Base-by-base conservation (phyloP, 352 stramenopile species). In the Globisporangium takayamanum region DNA sequence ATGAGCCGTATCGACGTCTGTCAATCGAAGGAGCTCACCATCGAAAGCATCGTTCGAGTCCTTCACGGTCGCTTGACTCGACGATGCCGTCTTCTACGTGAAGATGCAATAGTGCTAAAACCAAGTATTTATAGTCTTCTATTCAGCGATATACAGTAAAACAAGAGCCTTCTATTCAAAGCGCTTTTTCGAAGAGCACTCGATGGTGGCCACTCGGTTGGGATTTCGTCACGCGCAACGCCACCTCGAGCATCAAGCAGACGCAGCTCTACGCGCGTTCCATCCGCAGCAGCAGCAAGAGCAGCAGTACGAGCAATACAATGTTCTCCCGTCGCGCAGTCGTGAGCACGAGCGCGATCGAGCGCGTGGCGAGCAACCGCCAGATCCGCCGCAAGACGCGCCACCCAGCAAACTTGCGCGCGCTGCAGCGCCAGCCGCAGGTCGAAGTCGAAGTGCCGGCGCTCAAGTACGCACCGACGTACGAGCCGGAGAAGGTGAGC, bases 391-490 rank as follows among this genome's bases (percentile, higher is more conserved):
- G 84, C 66, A 87, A 88, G 71, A 78, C 82, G 44, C 80, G 80
- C 62, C 84, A 94, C 64, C 84, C 84, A 36, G 75, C 82, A 6
- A 78, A 79, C 36, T 68, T 92, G 37, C 81, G 81, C 48, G 80
- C 79, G 28, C 62, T 84, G 63, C 73, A 87, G 68, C 81, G 82
- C 62, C 71, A 84, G 64, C 76, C 74, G 37, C 68, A 83, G 60
- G 66, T 72, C 45, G 65, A 72, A 50, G 20, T 80, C 22, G 76
- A 78, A 25, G 69, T 92, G 37, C 74, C 79, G n/a, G 66, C 82
- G 53, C 79, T 94, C 60, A 91, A 89, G 73, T 94, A 80, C 69
- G 70, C 88, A 59, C 82, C 84, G 16, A 89, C 82, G 45, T 94
- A 92, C 49, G 71, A 84, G 57, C 84, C 84, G 1, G 74, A 83